These are phyloP conservation scores for Phytophthora meadii DNA, from an alignment of 352 stramenopile species.

Conservation along the genomic window DNA sequence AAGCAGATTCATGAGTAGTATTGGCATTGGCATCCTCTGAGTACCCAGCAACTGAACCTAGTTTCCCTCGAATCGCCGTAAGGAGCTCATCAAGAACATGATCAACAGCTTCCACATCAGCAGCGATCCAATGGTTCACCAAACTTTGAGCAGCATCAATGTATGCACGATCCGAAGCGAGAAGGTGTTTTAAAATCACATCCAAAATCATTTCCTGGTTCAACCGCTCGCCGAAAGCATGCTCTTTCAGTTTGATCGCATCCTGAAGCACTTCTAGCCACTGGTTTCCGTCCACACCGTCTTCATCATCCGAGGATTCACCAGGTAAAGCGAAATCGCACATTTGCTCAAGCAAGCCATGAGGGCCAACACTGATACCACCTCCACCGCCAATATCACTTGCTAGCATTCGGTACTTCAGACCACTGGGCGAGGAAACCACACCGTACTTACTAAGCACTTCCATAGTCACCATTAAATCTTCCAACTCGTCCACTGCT, in stretches of 20 bases:
- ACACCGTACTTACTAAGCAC: conserved; percentile 64
- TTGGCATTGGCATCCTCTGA: conserved; percentile 36
- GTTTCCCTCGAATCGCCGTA: conserved; percentile 32
- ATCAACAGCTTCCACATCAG: conserved; percentile 49
- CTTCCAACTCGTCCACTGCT: conserved; percentile 75
- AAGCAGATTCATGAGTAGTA: conserved; percentile 34
- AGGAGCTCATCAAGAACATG: conserved; percentile 57
- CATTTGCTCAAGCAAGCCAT: conserved; percentile 58
- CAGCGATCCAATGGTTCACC: conserved; percentile 59
- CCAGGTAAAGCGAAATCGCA: conserved; percentile 46
- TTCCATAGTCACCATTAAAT: conserved; percentile 76
- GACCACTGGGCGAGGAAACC: conserved; percentile 22
- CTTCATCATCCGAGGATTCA: conserved; percentile 15
- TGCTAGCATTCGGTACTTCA: conserved; percentile 58
- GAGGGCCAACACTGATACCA: conserved; percentile 21
- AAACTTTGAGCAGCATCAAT: conserved; percentile 49
- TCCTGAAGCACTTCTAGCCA: conserved; percentile 73
- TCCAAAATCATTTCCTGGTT: conserved; percentile 64
- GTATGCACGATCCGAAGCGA: conserved; percentile 34
- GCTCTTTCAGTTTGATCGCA: conserved; percentile 72
- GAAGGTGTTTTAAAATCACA: conserved; percentile 59
- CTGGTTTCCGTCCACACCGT: conserved; percentile 21
- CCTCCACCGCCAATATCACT: conserved; percentile 16
- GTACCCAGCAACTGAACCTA: conserved; percentile 46
- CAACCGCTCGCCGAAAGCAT: conserved; percentile 69